Percentiles rank a stretch among this genome's conserved stretches.
These are phyloP conservation scores for Debaryomycetaceae sp. DNA, from an alignment of 1,139 yeast species.

Conservation along the genomic window DNA sequence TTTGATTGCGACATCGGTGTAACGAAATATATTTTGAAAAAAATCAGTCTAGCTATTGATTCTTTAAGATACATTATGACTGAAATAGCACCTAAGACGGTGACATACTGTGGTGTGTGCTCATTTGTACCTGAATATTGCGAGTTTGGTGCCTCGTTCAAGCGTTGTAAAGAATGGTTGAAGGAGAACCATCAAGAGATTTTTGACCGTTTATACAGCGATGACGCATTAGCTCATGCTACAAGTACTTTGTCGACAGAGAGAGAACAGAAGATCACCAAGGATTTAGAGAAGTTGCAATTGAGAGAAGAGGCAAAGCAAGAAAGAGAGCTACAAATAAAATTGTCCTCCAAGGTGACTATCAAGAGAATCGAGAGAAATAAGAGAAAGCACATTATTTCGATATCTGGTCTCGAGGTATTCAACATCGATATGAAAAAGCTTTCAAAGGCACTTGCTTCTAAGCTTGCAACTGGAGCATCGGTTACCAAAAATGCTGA, in stretches of 20 bases:
- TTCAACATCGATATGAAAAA: slow-evolving; percentile 88
- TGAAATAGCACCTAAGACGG: slow-evolving; percentile 39
- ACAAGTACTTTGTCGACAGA: slow-evolving; percentile 61
- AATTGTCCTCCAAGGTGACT: slow-evolving; percentile 72
- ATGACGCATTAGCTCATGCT: slow-evolving; percentile 49
- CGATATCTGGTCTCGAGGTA: slow-evolving; percentile 84
- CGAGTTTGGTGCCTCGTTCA: slow-evolving; percentile 81
- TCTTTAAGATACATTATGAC: slow-evolving; percentile 20
- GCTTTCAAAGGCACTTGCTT: slow-evolving; percentile 86
- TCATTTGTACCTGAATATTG: slow-evolving; percentile 90
- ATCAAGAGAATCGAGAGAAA: slow-evolving; percentile 90
- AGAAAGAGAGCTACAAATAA: slow-evolving; percentile 78
- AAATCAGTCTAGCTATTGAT: neutral
- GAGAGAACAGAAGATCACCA: slow-evolving; percentile 76
- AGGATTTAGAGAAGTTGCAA: slow-evolving; percentile 81
- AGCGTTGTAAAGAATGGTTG: slow-evolving; percentile 85
- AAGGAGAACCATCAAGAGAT: slow-evolving; percentile 54
- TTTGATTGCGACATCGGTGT: slow-evolving; percentile 3
- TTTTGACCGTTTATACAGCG: slow-evolving; percentile 59
- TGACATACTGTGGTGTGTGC: slow-evolving; percentile 80
- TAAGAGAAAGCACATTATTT: slow-evolving; percentile 82
- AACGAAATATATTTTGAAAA: neutral
- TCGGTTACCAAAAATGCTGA: slow-evolving; percentile 91
- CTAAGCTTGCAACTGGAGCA: slow-evolving; percentile 96
- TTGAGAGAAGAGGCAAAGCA: slow-evolving; percentile 86